These are phyloP conservation scores for Lepidium campestre DNA, from an alignment of 441 rosid genomes.

Conservation along the genomic window DNA sequence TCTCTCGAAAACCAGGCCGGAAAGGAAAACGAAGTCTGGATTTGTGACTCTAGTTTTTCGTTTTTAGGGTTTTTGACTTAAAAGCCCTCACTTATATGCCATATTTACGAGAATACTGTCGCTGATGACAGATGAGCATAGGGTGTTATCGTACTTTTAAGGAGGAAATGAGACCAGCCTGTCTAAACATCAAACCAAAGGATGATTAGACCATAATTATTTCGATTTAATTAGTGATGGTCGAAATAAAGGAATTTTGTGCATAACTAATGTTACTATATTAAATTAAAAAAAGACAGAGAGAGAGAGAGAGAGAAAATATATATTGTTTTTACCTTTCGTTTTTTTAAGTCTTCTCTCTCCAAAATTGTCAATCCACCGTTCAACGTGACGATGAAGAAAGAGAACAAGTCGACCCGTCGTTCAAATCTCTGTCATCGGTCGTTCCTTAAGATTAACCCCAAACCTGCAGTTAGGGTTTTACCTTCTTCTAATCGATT, in stretches of 20 bases:
- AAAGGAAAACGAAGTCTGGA: conserved; percentile 12
- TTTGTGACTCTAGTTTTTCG: conserved; percentile 11
- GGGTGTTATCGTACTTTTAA: conserved; percentile 16
- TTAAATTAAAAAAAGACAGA: too few relatives aligned
- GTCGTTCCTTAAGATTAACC: conserved; percentile 7
- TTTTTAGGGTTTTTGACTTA: not conserved
- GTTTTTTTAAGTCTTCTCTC: too few relatives aligned
- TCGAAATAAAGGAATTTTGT: not conserved
- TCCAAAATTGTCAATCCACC: conserved; percentile 22
- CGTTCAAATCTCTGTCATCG: conserved; percentile 22
- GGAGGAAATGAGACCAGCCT: conserved; percentile 15
- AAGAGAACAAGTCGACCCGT: conserved; percentile 29
- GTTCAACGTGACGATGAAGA: conserved; percentile 35
- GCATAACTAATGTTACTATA: too few relatives aligned
- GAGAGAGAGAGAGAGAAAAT: too few relatives aligned
- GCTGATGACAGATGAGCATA: not conserved
- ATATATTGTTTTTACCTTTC: too few relatives aligned
- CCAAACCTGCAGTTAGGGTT: conserved; percentile 26
- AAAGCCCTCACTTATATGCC: not conserved
- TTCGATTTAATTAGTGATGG: not conserved
- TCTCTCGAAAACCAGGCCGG: conserved; percentile 6
- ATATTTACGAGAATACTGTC: not conserved
- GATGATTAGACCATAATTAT: conserved; percentile 2
- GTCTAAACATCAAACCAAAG: conserved; percentile 7
- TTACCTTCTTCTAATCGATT: conserved; percentile 3